Percentiles rank a stretch among this genome's conserved stretches.
Conservation (phyloP, 768 basidiomycete species). For the Russula olivacea region DNA sequence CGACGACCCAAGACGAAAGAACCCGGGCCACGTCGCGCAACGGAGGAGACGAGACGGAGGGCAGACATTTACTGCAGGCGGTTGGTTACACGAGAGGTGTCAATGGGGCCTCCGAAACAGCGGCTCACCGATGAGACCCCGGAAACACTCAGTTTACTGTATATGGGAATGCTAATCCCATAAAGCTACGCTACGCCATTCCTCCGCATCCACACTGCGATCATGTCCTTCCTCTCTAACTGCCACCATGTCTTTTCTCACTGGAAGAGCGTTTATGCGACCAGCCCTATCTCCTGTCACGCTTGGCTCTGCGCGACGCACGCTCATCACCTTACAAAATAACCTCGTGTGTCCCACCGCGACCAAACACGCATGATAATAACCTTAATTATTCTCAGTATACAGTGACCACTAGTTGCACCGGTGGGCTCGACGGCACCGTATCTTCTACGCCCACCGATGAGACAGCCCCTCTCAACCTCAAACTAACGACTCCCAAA, state of each 20-base stretch:
- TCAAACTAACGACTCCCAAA: constrained; percentile 19
- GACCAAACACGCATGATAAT: background rate
- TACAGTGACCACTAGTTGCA: constrained; percentile 18
- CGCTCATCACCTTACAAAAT: constrained; percentile 19
- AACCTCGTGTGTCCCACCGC: constrained; percentile 5
- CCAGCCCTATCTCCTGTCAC: background rate
- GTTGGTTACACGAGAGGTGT: background rate
- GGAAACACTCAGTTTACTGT: too few species aligned
- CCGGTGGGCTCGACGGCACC: constrained; percentile 20
- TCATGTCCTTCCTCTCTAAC: too few species aligned
- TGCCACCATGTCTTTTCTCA: constrained; percentile 1
- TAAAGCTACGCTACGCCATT: too few species aligned
- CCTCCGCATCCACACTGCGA: too few species aligned
- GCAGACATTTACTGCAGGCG: constrained; percentile 54
- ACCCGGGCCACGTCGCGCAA: constrained; percentile 53
- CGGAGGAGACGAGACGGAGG: constrained; percentile 62
- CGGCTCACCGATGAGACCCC: background rate
- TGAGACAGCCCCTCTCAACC: constrained; percentile 15
- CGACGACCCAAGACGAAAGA: constrained; percentile 53
- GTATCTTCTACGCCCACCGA: constrained; percentile 15
- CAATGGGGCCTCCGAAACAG: constrained; percentile 3
- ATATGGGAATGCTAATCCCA: too few species aligned
- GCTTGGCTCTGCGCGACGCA: constrained; percentile 1
- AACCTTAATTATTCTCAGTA: constrained; percentile 10
- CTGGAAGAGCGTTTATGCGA: background rate